These are phyloP conservation scores for Peniophora sp. DNA, from an alignment of 1,284 basidiomycete species.

Conservation along the genomic window DNA sequence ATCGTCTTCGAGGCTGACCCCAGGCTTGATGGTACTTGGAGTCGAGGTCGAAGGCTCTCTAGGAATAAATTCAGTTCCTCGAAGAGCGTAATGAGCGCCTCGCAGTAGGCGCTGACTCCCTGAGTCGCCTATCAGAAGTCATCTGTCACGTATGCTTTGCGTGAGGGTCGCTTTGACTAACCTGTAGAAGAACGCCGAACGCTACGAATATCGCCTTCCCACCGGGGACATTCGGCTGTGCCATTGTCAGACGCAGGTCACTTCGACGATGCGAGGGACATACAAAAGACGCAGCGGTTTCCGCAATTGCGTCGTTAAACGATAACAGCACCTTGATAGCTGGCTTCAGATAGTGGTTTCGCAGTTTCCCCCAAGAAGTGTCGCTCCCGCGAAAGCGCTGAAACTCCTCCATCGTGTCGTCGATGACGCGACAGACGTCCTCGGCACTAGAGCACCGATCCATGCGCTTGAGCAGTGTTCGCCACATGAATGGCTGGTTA, in stretches of 20 bases:
- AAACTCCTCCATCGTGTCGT: neutral
- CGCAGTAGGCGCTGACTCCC: neutral
- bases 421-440: neutral
- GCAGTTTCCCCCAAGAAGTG: neutral
- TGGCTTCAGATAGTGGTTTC: neutral
- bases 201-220: neutral
- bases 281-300: neutral
- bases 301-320: neutral
- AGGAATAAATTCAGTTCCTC: neutral
- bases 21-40: neutral
- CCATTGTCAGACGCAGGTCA: neutral
- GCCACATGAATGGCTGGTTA: too few species aligned
- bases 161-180: neutral
- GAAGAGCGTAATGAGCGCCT: neutral
- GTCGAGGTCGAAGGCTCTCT: neutral
- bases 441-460: too few species aligned
- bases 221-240: neutral
- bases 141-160: neutral
- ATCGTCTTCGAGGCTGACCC: neutral
- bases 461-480: too few species aligned
- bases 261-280: neutral
- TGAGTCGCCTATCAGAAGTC: neutral
- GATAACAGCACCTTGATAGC: neutral
- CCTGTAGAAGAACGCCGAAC: neutral
- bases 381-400: neutral